phyloP scores from a whole-genome alignment of 768 basidiomycete genomes.

The Clitopilus hobsonii region DNA sequence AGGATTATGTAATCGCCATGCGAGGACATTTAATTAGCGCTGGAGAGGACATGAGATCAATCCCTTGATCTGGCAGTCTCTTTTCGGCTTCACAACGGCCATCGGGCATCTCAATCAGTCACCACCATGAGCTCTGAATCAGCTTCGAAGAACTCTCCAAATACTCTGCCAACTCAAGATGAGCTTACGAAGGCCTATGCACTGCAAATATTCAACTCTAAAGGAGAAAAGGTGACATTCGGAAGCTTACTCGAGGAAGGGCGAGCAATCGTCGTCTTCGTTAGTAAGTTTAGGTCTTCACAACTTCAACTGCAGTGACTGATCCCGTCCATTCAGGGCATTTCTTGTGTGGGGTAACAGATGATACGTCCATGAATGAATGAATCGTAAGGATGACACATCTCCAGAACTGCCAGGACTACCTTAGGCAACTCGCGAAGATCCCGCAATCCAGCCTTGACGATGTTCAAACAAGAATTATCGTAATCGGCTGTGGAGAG shows the following conservation, averaged over 20 bases:
- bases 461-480: slow-evolving; percentile 33
- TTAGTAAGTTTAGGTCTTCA: slow-evolving; percentile 33
- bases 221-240: slow-evolving; percentile 46
- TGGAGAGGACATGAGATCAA: too few species aligned
- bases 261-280: slow-evolving; percentile 59
- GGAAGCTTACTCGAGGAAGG: slow-evolving; percentile 43
- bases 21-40: too few species aligned
- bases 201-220: slow-evolving; percentile 36
- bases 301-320: neutral
- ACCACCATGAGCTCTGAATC: too few species aligned
- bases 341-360: slow-evolving; percentile 59
- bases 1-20: too few species aligned
- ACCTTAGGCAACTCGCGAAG: slow-evolving; percentile 40
- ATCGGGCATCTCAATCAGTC: too few species aligned
- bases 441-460: slow-evolving; percentile 36
- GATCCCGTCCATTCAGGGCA: slow-evolving; percentile 35
- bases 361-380: neutral
- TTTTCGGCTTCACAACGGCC: too few species aligned
- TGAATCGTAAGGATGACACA: neutral
- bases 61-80: too few species aligned
- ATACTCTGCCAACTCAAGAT: slow-evolving; percentile 30
- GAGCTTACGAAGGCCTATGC: slow-evolving; percentile 30
- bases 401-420: slow-evolving; percentile 27
- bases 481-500: slow-evolving; percentile 60
- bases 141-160: too few species aligned